phyloP scores from a whole-genome alignment of 2,329 filamentous ascomycete species.

The Macrophomina pseudophaseolina region DNA sequence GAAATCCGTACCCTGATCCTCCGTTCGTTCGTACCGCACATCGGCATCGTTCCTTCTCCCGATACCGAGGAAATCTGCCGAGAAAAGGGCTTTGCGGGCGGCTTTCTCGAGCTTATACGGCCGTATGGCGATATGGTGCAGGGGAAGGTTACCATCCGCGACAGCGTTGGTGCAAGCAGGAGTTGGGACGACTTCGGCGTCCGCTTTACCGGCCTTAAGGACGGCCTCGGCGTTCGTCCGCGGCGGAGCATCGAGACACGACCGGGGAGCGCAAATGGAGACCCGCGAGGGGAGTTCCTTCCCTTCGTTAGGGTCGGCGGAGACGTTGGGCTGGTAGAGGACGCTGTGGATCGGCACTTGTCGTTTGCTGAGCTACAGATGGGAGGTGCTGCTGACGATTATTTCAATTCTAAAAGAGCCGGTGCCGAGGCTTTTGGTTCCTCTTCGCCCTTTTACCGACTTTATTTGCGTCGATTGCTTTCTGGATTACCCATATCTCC shows the following conservation, averaged over 20 bases:
- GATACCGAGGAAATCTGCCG: slow-evolving; percentile 82
- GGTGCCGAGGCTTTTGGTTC: slow-evolving; percentile 35
- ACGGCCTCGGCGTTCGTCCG: slow-evolving; percentile 50
- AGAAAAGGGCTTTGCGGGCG: slow-evolving; percentile 82
- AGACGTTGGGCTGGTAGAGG: slow-evolving; percentile 73
- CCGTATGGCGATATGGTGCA: slow-evolving; percentile 89
- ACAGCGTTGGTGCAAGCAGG: slow-evolving; percentile 84
- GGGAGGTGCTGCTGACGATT: slow-evolving; percentile 39
- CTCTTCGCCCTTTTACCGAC: slow-evolving; percentile 78
- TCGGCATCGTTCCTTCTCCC: slow-evolving; percentile 83
- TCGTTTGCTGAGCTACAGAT: slow-evolving; percentile 69
- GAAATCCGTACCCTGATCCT: slow-evolving; percentile 71
- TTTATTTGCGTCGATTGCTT: slow-evolving; percentile 83
- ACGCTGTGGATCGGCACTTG: slow-evolving; percentile 79
- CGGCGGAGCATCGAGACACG: slow-evolving; percentile 47
- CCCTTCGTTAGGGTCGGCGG: slow-evolving; percentile 52
- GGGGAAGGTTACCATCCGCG: slow-evolving; percentile 87
- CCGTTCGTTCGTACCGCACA: slow-evolving; percentile 84
- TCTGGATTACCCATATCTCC: slow-evolving; percentile 78
- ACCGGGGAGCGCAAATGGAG: slow-evolving; percentile 32
- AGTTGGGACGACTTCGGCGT: slow-evolving; percentile 89
- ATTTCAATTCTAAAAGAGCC: slow-evolving; percentile 48
- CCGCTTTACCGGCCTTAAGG: slow-evolving; percentile 76
- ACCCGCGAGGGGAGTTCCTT: slow-evolving; percentile 11
- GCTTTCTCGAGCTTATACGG: slow-evolving; percentile 82